Base-by-base conservation (phyloP, 2,329 filamentous ascomycete species). In the Xylariaceae sp. region DNA sequence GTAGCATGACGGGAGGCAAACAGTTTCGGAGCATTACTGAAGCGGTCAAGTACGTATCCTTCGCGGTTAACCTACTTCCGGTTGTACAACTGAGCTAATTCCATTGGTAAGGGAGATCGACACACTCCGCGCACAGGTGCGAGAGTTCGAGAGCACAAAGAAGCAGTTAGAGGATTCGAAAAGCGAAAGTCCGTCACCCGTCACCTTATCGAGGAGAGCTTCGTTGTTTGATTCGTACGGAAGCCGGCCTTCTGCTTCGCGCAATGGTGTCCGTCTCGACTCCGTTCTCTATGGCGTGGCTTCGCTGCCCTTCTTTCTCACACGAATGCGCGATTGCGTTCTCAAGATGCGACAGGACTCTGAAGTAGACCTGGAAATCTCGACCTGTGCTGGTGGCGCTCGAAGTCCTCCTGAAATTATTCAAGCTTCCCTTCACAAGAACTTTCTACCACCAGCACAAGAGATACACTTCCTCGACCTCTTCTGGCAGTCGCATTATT, bases 401-500 rank as follows among this genome's bases (percentile, higher is more conserved):
- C 28, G 37, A 11, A 31, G 17, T n/a, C 17, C 34, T 14, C 31
- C 29, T 9, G 46, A 37, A 24, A n/a, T 17, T 8, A 11, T 31
- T 28, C 17, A 50, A n/a, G 12, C 11, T 34, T 24, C 16, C 19
- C 44, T 47, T 4, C 44, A 47, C 9, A 47, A 6, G 28, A 47
- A 34, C 5, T 63, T 33, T 41, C 58, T 64, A 4, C 41, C 45
- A 6, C 41, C 36, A 2, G 17, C 43, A n/a, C 61, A 61, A 33
- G 61, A 64, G 37, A 37, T n/a, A n/a, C 44, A 49, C 16, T 64
- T 61, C 49, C 56, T 61, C 34, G 50, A 43, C 28, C 26, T 64
- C 4, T 64, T 61, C 43, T 64, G 61, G 61, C 55, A 62, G 39
- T 44, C 61, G 12, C 55, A 64, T 44, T 62, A 58, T 44, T 61